These are phyloP conservation scores for Agastache rugosa DNA, from an alignment of 257 asterid species.

Conservation along the genomic window DNA sequence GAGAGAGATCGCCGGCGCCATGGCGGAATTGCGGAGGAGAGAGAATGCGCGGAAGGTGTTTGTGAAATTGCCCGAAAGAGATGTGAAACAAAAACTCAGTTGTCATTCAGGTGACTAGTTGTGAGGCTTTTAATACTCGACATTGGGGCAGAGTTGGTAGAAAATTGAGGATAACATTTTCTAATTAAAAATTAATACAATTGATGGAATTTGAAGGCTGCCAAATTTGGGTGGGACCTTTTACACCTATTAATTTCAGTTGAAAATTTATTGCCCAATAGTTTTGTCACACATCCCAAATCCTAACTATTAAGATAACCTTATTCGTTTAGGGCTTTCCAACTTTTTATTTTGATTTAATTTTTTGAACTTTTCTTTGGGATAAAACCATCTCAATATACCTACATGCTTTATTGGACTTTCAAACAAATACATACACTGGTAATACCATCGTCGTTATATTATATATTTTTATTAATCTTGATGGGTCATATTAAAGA, in stretches of 20 bases:
- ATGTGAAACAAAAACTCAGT: slow-evolving; percentile 10
- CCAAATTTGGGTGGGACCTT: slow-evolving; percentile 24
- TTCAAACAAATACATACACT: no score
- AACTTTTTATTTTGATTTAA: neutral
- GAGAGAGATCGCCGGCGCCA: slow-evolving; percentile 38
- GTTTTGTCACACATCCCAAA: slow-evolving; percentile 21
- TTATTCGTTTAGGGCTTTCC: neutral
- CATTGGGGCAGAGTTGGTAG: slow-evolving; percentile 28
- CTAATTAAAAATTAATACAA: neutral
- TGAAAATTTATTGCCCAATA: slow-evolving; percentile 29
- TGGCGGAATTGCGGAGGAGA: neutral
- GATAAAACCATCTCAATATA: neutral
- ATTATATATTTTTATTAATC: no score
- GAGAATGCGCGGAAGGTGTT: slow-evolving; percentile 16
- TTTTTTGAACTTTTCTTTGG: neutral
- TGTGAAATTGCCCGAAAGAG: slow-evolving; percentile 15
- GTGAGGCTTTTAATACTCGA: slow-evolving; percentile 35
- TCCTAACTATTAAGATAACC: slow-evolving; percentile 6
- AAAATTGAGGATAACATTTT: slow-evolving; percentile 44
- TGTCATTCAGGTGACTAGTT: slow-evolving; percentile 34
- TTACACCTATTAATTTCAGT: slow-evolving; percentile 23
- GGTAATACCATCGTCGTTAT: no score
- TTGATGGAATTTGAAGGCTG: slow-evolving; percentile 23
- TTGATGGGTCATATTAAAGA: neutral
- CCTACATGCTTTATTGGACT: neutral